Conservation (phyloP, 2,329 filamentous ascomycete species). For the Neofusicoccum kwambonambiense region DNA sequence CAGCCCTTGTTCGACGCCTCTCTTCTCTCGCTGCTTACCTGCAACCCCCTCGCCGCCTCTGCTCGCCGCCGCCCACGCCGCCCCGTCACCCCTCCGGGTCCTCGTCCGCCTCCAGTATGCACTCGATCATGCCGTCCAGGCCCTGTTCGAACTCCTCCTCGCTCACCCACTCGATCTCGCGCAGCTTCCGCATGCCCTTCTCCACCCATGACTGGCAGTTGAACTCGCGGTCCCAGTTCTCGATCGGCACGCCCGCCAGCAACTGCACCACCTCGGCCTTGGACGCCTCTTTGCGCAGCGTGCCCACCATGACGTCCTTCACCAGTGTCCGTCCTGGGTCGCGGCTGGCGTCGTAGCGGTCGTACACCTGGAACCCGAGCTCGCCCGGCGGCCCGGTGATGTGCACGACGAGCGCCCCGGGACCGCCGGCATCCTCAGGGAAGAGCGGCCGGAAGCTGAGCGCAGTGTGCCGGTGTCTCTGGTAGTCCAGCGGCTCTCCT, state of each 20-base stretch:
- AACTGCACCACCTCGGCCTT: constrained; percentile 7
- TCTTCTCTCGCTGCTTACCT: too few species aligned
- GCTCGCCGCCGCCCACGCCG: background rate
- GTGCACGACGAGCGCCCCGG: constrained; percentile 4
- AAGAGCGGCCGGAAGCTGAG: constrained; percentile 15
- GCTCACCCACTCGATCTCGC: constrained; percentile 2
- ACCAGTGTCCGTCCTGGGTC: background rate
- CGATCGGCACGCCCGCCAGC: background rate
- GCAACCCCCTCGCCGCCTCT: background rate
- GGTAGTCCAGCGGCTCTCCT: constrained; percentile 13
- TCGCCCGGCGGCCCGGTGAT: constrained; percentile 1
- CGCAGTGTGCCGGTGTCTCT: constrained; percentile 11
- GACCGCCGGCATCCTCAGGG: background rate
- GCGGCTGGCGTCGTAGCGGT: constrained; percentile 8
- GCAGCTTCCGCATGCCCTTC: constrained; percentile 3
- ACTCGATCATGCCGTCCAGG: constrained; percentile 10
- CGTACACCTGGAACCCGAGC: constrained; percentile 1
- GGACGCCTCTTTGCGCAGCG: constrained; percentile 5
- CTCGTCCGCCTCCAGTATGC: constrained; percentile 11
- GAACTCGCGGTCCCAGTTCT: constrained; percentile 12
- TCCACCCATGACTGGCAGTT: constrained; percentile 16
- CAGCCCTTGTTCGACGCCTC: too few species aligned
- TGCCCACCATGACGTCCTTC: constrained; percentile 6
- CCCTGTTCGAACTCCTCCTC: constrained; percentile 12
- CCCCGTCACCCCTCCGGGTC: constrained; percentile 3